Base-by-base conservation (phyloP, 2,329 filamentous ascomycete species). In the Pseudogymnoascus sp. region DNA sequence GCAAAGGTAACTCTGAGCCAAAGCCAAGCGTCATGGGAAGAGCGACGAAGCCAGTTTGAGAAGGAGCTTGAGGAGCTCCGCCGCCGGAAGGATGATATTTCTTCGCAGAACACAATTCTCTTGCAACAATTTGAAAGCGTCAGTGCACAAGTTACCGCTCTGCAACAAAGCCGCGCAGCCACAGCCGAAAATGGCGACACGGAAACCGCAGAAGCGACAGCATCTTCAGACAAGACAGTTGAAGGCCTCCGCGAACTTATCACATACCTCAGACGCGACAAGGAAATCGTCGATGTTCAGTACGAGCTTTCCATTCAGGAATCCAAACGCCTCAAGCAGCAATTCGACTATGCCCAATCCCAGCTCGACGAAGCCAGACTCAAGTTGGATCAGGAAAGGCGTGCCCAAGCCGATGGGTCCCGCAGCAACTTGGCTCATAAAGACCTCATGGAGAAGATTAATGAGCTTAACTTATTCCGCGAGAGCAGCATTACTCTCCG, bases 281-380 rank as follows among this genome's bases (percentile, higher is more conserved):
- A 97, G 79, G 94, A 97, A 72, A 97, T 99, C 67, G 83, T 97
- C 7, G 93, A 99, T 69, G 90, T 97, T n/a, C 93, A 97, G 71
- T 89, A 92, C 69, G 92, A 97, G 68, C 80, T 97, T 48, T 92
- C 93, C 69, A 82, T 87, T 0, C 90, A 96, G 69, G 94, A 99
- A 75, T 82, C 86, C 61, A 96, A 95, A 75, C 86, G 94, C 61
- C 76, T 97, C 42, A 90, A 93, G 70, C 91, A 97, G 69, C 92
- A 97, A 71, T 82, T 97, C 25, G 88, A 96, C 59, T 92, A 96
- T 72, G 82, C 87, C 7, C 90, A 94, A 69, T 85, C 85, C 21
- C 91, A 97, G 72, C 85, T 99, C 6, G 94, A 99, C 65, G 92
- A 97, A 68, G 84, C 88, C 5, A 86, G 90, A 35, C 81, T 97